These are phyloP conservation scores for Colletotrichum tanaceti DNA, from an alignment of 2,329 filamentous ascomycete species.

Conservation along the genomic window DNA sequence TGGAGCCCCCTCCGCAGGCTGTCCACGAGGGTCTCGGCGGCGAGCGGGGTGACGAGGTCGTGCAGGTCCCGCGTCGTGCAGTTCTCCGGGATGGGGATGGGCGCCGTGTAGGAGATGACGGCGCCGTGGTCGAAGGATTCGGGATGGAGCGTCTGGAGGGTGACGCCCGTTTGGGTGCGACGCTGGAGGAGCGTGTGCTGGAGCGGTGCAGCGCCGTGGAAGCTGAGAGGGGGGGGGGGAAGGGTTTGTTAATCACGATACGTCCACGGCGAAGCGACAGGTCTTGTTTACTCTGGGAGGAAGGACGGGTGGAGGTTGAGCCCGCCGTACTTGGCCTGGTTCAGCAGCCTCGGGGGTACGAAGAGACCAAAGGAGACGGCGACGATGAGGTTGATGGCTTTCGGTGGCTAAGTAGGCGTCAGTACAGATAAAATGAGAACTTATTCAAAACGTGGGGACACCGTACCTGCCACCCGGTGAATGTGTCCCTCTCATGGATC, in stretches of 20 bases:
- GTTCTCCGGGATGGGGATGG: slow-evolving; percentile 58
- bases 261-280: background rate
- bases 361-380: slow-evolving; percentile 96
- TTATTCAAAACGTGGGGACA: slow-evolving; percentile 12
- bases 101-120: slow-evolving; percentile 76
- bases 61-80: slow-evolving; percentile 58
- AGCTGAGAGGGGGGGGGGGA: too few relatives aligned
- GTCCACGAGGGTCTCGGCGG: slow-evolving; percentile 76
- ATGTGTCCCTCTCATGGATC: slow-evolving; percentile 82
- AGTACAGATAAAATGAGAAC: slow-evolving; percentile 3
- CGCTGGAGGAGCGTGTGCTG: slow-evolving; percentile 81
- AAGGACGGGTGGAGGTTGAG: slow-evolving; percentile 94
- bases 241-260: slow-evolving; percentile 14
- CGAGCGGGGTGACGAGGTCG: slow-evolving; percentile 68
- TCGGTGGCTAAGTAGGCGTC: slow-evolving; percentile 61
- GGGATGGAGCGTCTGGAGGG: slow-evolving; percentile 87
- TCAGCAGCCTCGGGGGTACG: slow-evolving; percentile 81
- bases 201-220: slow-evolving; percentile 87
- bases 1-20: slow-evolving; percentile 73
- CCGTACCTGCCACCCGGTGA: slow-evolving; percentile 81
- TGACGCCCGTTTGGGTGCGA: slow-evolving; percentile 75
- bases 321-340: slow-evolving; percentile 80
- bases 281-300: slow-evolving; percentile 75
- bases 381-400: slow-evolving; percentile 79
- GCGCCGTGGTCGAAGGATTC: slow-evolving; percentile 81